Base-by-base conservation (phyloP, 2,329 filamentous ascomycete genomes). In the Fusarium nurragi region DNA sequence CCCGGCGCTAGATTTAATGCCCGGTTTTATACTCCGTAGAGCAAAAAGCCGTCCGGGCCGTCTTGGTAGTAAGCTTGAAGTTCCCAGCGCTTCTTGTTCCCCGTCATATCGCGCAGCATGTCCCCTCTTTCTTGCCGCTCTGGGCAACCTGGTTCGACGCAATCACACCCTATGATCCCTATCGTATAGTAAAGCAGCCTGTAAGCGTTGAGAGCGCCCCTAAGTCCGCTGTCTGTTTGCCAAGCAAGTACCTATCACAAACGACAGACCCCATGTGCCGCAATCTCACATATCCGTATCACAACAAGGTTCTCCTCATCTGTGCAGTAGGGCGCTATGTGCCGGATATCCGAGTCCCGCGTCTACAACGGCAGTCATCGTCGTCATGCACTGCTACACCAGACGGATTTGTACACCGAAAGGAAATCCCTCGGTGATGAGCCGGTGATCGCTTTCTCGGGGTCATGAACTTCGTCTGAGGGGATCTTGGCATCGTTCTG, bases 291-390 rank as follows among this genome's bases (percentile, higher is more conserved):
- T n/a, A 9, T 5, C 3, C 32, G 16, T 34, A 34, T 34, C 32
- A 34, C 4, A 9, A 19, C 46, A 34, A 28, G 40, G 16, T 36
- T 44, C 40, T 39, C 19, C 36, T 37, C 38, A 19, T 37, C 19
- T 21, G n/a, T 47, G 37, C 38, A 47, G 34, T 43, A 28, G 36
- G 40, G 25, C 47, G n/a, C 47, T 40, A 51, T 53, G 58, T 68
- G 61, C 59, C 69, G 65, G n/a, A 40, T 48, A 62, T 46, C 60
- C 65, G 54, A 49, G 14, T 57, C 68, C 62, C 67, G 60, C 57
- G 48, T 23, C 45, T 21, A 22, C 21, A 50, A 28, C 55, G 39
- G 60, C 46, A 64, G 23, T 57, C 47, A 44, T 44, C 54, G 23
- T 41, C 43, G 34, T 47, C 21, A 39, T 46, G 34, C 37, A 11